These are phyloP conservation scores for Niebla homalea DNA, from an alignment of 495 filamentous ascomycete species.

Conservation along the genomic window DNA sequence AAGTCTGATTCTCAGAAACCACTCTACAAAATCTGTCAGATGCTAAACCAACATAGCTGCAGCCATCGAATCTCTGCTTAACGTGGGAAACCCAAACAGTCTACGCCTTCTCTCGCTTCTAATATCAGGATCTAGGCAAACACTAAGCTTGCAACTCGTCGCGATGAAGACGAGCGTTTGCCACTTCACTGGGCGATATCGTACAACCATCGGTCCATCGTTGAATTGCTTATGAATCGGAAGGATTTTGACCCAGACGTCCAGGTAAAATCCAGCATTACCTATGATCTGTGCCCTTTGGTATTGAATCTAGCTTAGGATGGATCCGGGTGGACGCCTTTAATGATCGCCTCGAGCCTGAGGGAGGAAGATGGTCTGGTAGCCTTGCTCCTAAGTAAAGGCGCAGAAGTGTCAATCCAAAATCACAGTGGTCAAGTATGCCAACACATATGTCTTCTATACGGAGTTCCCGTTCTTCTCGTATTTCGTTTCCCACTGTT, in stretches of 20 bases:
- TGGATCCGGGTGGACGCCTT: constrained; percentile 79
- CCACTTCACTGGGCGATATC: constrained; percentile 93
- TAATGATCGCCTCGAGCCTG: constrained; percentile 85
- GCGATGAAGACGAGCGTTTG: constrained; percentile 81
- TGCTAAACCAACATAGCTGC: constrained; percentile 16
- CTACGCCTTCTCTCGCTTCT: not conserved
- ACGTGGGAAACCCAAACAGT: constrained; percentile 34
- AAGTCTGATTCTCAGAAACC: constrained; percentile 16
- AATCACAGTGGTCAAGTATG: constrained; percentile 38
- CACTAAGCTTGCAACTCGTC: constrained; percentile 56
- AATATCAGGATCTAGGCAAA: constrained; percentile 43
- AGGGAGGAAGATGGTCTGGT: constrained; percentile 39
- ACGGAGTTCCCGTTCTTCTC: not conserved
- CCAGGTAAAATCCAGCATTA: constrained; percentile 38
- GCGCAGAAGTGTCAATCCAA: constrained; percentile 66
- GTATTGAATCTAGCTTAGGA: constrained; percentile 37
- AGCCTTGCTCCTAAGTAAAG: constrained; percentile 64
- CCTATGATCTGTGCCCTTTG: not conserved
- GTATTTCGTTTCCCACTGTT: not conserved
- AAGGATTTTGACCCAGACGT: constrained; percentile 80
- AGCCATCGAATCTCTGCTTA: constrained; percentile 62
- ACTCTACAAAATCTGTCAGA: constrained; percentile 7
- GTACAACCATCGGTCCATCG: constrained; percentile 64
- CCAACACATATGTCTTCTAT: not conserved
- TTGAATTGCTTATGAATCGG: constrained; percentile 51